Base-by-base conservation (phyloP, 768 basidiomycete species). In the Pisolithus microcarpus region DNA sequence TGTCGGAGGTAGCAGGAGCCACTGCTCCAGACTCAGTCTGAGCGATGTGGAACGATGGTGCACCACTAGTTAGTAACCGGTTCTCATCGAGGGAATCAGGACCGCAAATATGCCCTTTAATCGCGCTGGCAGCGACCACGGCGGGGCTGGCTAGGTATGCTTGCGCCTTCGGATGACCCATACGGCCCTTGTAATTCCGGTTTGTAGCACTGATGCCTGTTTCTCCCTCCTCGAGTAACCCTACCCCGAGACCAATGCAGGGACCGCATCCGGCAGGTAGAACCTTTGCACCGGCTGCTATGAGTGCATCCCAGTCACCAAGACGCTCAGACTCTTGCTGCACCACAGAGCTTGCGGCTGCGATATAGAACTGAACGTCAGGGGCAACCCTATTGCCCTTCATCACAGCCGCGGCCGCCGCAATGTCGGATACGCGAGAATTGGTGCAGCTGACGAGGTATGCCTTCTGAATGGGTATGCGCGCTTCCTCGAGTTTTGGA, bases 391-490 rank as follows among this genome's bases (percentile, higher is more conserved):
- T 84, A 58, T 81, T 79, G 13, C 88, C 90, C 50, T 80, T 77
- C 63, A 99, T 75, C 26, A 97, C 93, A n/a, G 79, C 79, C 0
- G 96, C 96, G 0, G 96, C 95, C 0, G 89, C 87, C 6, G 90
- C 82, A 51, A 99, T 85, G 58, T 99, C 96, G 0, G 94, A 96
- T 3, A 87, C 88, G 38, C 96, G 87, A 1, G 95, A 92, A 70
- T 99, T 99, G 51, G 96, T 98, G 68, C 96, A 99, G 58, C 89
- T 92, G 52, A 99, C 91, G 51, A 99, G 88, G 70, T 99, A 99
- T 1, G 96, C 96, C 68, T 99, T 99, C 60, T 99, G 80, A 63
- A 99, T 96, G 24, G 78, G 71, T 59, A 98, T 87, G 31, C 75
- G 78, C 23, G 76, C 71, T 30, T 79, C 72, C 59, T 87, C 84